phyloP scores from a whole-genome alignment of 306 rosid species.

The Citrullus colocynthis region DNA sequence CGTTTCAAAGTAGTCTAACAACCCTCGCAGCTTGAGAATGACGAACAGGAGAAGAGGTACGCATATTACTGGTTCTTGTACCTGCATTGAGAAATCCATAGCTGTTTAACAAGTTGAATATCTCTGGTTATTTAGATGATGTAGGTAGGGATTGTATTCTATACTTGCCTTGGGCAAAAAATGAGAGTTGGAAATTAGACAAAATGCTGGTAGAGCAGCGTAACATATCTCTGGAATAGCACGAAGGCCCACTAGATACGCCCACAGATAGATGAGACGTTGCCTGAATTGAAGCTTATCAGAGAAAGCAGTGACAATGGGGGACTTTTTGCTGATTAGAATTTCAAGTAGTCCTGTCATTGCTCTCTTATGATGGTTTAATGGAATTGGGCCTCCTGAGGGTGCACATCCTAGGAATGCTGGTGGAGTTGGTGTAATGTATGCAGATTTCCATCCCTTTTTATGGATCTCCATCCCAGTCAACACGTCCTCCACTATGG shows the following conservation, averaged over 20 bases:
- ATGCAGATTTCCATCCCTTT: slow-evolving; percentile 17
- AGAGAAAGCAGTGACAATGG: slow-evolving; percentile 23
- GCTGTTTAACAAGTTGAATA: not conserved
- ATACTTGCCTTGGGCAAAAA: slow-evolving; percentile 51
- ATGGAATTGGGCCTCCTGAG: slow-evolving; percentile 21
- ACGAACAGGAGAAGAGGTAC: slow-evolving; percentile 17
- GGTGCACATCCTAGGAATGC: slow-evolving; percentile 55
- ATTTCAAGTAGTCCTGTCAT: slow-evolving; percentile 44
- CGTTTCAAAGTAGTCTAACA: slow-evolving; percentile 20
- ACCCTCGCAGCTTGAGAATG: slow-evolving; percentile 7
- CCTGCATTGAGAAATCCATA: slow-evolving; percentile 4
- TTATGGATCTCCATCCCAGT: slow-evolving; percentile 23
- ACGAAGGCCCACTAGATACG: slow-evolving; percentile 18
- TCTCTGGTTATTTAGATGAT: not conserved
- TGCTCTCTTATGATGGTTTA: slow-evolving; percentile 64
- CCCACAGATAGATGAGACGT: slow-evolving; percentile 32
- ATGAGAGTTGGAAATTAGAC: slow-evolving; percentile 40
- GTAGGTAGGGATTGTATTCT: not conserved
- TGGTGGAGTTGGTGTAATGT: slow-evolving; percentile 20
- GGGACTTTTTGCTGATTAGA: slow-evolving; percentile 29
- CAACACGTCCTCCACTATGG: slow-evolving; percentile 20
- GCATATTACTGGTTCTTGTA: slow-evolving; percentile 23
- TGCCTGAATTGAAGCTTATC: slow-evolving; percentile 36
- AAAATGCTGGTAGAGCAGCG: slow-evolving; percentile 30
- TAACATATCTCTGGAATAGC: slow-evolving; percentile 32